phyloP scores from a whole-genome alignment of 1,284 basidiomycete species.

The Rugosomyces carneus region DNA sequence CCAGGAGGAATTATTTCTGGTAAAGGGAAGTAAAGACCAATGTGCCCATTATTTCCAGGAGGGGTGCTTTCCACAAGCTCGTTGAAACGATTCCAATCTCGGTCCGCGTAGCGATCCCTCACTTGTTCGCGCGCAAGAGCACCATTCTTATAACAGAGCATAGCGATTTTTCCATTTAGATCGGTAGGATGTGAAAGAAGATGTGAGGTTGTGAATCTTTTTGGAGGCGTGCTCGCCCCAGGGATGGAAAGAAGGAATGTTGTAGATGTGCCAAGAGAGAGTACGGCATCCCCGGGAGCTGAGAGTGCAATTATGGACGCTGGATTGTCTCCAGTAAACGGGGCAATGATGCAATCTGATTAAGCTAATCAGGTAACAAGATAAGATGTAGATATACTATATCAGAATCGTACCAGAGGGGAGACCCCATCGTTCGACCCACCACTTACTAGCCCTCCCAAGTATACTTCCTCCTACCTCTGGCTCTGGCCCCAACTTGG shows the following conservation, averaged over 20 bases:
- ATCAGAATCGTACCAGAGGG: conserved; percentile 44
- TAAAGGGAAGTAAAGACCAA: conserved; percentile 73
- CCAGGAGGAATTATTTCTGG: conserved; percentile 80
- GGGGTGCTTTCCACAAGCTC: conserved; percentile 51
- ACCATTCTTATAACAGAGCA: conserved; percentile 85
- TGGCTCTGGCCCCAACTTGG: conserved; percentile 78
- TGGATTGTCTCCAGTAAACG: conserved; percentile 91
- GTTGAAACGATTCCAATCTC: conserved; percentile 73
- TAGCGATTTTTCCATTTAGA: conserved; percentile 57
- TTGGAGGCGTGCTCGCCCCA: conserved; percentile 51
- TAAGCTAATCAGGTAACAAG: not conserved
- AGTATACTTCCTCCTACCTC: conserved; percentile 64
- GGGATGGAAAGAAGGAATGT: conserved; percentile 79
- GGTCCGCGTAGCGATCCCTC: conserved; percentile 59
- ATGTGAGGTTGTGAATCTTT: conserved; percentile 70
- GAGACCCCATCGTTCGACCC: conserved; percentile 75
- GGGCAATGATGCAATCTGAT: conserved; percentile 72
- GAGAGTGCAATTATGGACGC: conserved; percentile 80
- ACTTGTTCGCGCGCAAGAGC: conserved; percentile 79
- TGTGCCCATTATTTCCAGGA: conserved; percentile 54
- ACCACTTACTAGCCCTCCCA: conserved; percentile 67
- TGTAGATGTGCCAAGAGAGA: conserved; percentile 90
- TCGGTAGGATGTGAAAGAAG: conserved; percentile 66
- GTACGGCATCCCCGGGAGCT: conserved; percentile 78
- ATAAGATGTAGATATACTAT: not conserved